Percentiles rank a stretch among this genome's conserved stretches.
Conservation (phyloP, 345 rosid genomes). For the Boechera divaricarpa region DNA sequence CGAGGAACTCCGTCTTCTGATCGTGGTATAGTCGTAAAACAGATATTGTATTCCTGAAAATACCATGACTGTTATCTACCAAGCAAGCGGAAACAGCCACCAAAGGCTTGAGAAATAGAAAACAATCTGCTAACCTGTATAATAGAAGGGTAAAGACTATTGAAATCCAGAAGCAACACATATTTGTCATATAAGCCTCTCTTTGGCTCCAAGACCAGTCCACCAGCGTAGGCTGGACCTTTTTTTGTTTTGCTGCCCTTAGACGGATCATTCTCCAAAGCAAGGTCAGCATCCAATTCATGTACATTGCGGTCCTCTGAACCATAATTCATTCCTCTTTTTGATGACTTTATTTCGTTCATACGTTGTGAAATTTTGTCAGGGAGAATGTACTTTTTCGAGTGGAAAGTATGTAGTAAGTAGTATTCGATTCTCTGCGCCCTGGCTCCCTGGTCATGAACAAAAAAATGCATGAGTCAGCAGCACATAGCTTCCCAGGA, state of each 20-base stretch:
- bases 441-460: conserved; percentile 84
- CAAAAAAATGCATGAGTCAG: conserved; percentile 20
- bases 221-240: conserved; percentile 95
- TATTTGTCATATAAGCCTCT: conserved; percentile 93
- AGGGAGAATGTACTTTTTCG: conserved; percentile 90
- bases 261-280: conserved; percentile 53
- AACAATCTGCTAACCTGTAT: conserved; percentile 73
- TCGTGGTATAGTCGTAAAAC: conserved; percentile 94
- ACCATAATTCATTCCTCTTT: conserved; percentile 60
- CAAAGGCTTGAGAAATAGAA: conserved; percentile 20
- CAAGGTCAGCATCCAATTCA: conserved; percentile 56
- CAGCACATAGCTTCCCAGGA: background rate
- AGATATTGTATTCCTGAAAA: conserved; percentile 91
- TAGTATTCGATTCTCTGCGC: conserved; percentile 96
- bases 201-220: conserved; percentile 97
- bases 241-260: conserved; percentile 69
- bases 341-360: conserved; percentile 63
- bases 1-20: conserved; percentile 76
- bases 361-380: conserved; percentile 69
- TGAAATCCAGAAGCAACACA: conserved; percentile 93
- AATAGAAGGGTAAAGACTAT: conserved; percentile 98
- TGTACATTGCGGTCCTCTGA: conserved; percentile 53
- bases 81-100: conserved; percentile 32
- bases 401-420: conserved; percentile 88
- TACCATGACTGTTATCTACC: conserved; percentile 21